A percentile compares a stretch with the other conserved stretches of the same genome.
Evolutionary conservation across 257 asterid species (phyloP).

Genomic region (Cynanchum wilfordii): DNA sequence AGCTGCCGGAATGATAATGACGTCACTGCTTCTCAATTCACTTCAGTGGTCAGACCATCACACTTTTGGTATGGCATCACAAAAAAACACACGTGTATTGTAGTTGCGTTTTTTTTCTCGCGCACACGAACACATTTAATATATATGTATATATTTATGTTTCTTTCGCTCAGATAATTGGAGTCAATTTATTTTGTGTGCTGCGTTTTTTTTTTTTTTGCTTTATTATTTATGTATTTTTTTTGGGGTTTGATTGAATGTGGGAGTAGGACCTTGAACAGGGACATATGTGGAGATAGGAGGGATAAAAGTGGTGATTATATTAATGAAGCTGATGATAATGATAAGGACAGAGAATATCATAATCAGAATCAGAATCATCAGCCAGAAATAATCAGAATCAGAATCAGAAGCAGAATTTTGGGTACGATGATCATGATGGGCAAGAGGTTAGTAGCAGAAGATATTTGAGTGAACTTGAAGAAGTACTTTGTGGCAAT

Average conservation of each 20-base stretch:
- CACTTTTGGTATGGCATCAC: slow-evolving; percentile 36
- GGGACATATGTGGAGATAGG: slow-evolving; percentile 28
- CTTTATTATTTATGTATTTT: too few species aligned
- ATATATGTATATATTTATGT: not conserved
- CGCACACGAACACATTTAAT: slow-evolving; percentile 6
- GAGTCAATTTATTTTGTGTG: not conserved
- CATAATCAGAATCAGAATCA: slow-evolving; percentile 19
- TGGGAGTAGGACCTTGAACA: slow-evolving; percentile 50
- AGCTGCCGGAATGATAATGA: slow-evolving; percentile 13
- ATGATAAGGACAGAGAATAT: slow-evolving; percentile 30
- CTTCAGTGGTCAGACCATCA: slow-evolving; percentile 33
- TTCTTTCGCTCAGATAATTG: too few species aligned
- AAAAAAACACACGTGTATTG: slow-evolving; percentile 7
- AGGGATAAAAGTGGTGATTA: slow-evolving; percentile 32
- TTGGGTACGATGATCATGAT: slow-evolving; percentile 13
- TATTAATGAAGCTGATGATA: slow-evolving; percentile 14
- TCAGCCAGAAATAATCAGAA: slow-evolving; percentile 19
- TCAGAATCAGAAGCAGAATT: slow-evolving; percentile 16
- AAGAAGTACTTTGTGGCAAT: slow-evolving; percentile 52
- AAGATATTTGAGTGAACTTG: slow-evolving; percentile 51
- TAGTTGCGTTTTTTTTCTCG: not conserved
- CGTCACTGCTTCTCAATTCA: slow-evolving; percentile 31
- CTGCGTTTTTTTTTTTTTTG: not conserved
- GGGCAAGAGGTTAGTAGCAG: slow-evolving; percentile 19
- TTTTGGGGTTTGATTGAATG: slow-evolving; percentile 14